Evolutionary conservation across 2,329 filamentous ascomycete species (phyloP), one percentile per base, ranked within the genome.

Genomic region (Aspergillus hortae): DNA sequence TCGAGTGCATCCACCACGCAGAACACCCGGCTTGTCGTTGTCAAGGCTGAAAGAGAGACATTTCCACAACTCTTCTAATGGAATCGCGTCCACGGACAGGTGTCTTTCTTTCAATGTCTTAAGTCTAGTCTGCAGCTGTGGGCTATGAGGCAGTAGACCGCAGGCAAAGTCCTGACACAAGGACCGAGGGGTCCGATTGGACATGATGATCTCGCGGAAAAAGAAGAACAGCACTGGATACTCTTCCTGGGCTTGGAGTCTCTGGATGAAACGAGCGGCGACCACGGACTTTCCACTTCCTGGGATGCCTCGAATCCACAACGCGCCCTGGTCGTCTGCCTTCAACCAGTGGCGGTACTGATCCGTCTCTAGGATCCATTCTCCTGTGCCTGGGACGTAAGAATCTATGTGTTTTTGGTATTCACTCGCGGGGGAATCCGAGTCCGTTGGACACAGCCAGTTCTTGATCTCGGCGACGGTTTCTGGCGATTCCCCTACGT

Each of bases 1-100:
- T 80, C 77, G 2, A 79, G 62, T 0, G 75, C 75, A 53, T 78
- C 76, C 0, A 66, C 64, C 2, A 79, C 63, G 32, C 69, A 73
- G 46, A 72, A 78, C 0, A 66, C 71, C 27, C 52, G 38, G 2
- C 55, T 50, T 11, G 63, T 23, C 15, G 30, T n/a, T 6, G 4
- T 17, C 5, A 54, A 11, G 2, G 36, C 45, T 10, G 15, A 35
- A 35, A 14, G 44, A 32, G 33, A 54, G 19, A 4, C 40, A n/a
- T n/a, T 23, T 25, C 52, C 52, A 48, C 6, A 54, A 41, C 15
- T 46, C 40, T 12, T 46, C 25, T n/a, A 51, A 51, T 1, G 52
- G 25, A 2, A 15, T 14, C 2, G 5, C 17, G 1, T 44, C 30
- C 2, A 36, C 25, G 4, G 6, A 4, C 2, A 2, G 17, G 19